Percentiles rank a stretch among this genome's conserved stretches.
These are phyloP conservation scores for Solanum rostratum DNA, from an alignment of 257 asterid genomes.

Conservation along the genomic window DNA sequence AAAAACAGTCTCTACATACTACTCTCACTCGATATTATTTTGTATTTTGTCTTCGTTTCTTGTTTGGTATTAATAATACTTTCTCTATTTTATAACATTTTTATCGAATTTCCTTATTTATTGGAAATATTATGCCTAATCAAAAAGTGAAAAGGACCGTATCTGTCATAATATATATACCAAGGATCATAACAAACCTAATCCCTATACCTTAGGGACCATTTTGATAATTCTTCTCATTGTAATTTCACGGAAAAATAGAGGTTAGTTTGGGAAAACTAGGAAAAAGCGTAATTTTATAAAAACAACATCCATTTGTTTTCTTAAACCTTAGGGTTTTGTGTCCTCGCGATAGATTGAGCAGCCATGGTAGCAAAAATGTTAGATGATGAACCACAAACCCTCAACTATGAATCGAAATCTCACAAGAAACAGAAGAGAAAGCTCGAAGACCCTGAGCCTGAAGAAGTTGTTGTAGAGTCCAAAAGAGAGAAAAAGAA, in stretches of 20 bases:
- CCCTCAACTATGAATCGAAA: constrained; percentile 22
- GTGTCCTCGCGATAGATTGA: not conserved
- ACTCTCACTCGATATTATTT: too few species aligned
- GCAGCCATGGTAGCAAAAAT: constrained; percentile 5
- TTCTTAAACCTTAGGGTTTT: constrained; percentile 4
- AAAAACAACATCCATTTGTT: not conserved
- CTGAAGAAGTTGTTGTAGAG: constrained; percentile 7
- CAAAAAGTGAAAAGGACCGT: not conserved
- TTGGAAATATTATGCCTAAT: too few species aligned
- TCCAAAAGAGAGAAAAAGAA: constrained; percentile 25
- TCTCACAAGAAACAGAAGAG: constrained; percentile 55
- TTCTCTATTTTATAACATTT: too few species aligned
- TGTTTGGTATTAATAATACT: too few species aligned
- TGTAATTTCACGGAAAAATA: not conserved
- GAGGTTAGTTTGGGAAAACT: not conserved
- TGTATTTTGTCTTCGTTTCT: too few species aligned
- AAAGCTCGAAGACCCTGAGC: constrained; percentile 30
- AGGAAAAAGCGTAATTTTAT: not conserved
- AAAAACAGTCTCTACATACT: too few species aligned
- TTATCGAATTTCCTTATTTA: too few species aligned
- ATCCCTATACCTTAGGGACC: not conserved
- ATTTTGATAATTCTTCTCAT: not conserved
- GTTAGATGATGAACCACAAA: constrained; percentile 3
- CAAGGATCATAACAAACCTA: not conserved
- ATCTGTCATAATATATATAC: not conserved